Conservation (phyloP, 306 rosid species). For the Ziziphus jujuba region DNA sequence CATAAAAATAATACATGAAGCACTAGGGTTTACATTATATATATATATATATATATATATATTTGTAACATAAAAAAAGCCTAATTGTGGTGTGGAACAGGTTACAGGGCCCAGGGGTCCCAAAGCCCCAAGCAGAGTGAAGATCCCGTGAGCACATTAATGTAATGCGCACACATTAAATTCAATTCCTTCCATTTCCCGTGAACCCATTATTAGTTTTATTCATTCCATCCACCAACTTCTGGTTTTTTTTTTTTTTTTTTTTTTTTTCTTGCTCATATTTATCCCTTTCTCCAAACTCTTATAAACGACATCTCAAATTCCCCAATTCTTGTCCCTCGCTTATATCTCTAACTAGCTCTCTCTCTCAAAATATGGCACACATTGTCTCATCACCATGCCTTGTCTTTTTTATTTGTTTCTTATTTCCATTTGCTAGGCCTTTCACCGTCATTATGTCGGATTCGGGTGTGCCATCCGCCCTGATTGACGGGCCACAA, state of each 20-base stretch:
- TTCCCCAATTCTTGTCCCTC: neutral
- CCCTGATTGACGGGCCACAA: slow-evolving; percentile 69
- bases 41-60: no score
- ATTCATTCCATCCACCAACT: slow-evolving; percentile 16
- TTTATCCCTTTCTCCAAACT: neutral
- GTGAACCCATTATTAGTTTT: slow-evolving; percentile 47
- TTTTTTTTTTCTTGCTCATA: no score
- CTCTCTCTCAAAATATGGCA: slow-evolving; percentile 42
- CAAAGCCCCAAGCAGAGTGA: slow-evolving; percentile 9
- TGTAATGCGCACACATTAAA: slow-evolving; percentile 42
- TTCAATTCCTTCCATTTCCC: slow-evolving; percentile 37
- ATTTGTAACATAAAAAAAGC: no score
- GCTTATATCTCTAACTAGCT: neutral
- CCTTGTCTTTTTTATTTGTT: slow-evolving; percentile 11
- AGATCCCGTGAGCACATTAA: slow-evolving; percentile 76
- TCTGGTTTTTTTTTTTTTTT: no score
- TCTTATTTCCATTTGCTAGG: slow-evolving; percentile 5
- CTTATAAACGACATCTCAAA: slow-evolving; percentile 6
- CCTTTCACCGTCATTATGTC: slow-evolving; percentile 72
- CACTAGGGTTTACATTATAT: no score
- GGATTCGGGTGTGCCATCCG: slow-evolving; percentile 52
- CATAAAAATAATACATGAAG: no score
- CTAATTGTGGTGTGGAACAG: neutral
- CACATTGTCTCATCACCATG: slow-evolving; percentile 8
- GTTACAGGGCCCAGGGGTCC: neutral